Evolutionary conservation across 1,284 basidiomycete genomes (phyloP), one percentile per base, ranked within the genome.

Genomic region (Ustilago hordei): DNA sequence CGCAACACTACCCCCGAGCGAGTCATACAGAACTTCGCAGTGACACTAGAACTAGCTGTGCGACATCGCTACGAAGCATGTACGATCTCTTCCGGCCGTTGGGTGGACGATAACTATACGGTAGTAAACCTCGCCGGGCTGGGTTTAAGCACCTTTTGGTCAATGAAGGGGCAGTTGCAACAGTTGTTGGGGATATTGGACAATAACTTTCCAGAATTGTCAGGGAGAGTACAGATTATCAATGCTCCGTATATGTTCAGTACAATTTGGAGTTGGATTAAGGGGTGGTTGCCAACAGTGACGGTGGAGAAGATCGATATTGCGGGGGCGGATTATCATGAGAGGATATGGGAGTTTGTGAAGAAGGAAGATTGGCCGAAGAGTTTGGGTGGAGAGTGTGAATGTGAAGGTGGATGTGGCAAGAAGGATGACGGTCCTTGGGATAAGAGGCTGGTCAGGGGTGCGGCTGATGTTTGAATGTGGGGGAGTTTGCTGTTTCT

Each of bases 251-350:
- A 78, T 53, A 80, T 83, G 52, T 84, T 84, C 43, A 75, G 68
- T 53, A 83, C 81, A 2, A 82, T 83, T 48, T 85, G 82, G 81
- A 55, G 69, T 8, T 83, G 75, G 68, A 63, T 85, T 52, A 85
- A 85, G 34, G 81, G 79, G 15, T 85, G 84, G 84, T 64, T 85
- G 28, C 84, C 84, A 3, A 39, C 55, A 2, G 79, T 65, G 8
- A 85, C 84, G 8, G 82, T 78, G 34, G 81, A 82, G 5, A 85
- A 85, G 66, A 80, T 85, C 53, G 79, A 84, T 63, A 85, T 85
- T 45, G 62, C 72, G 7, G 84, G 84, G 0, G 31, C 70, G 3
- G 80, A 83, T 64, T 85, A 80, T 45, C 48, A 65, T 1, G 55
- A 68, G 5, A 60, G 54, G 3, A 69, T 85, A 38, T 68, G 60